Evolutionary conservation across 345 rosid species (phyloP), one percentile per base, ranked within the genome.

Genomic region (Schrenkiella parvula): DNA sequence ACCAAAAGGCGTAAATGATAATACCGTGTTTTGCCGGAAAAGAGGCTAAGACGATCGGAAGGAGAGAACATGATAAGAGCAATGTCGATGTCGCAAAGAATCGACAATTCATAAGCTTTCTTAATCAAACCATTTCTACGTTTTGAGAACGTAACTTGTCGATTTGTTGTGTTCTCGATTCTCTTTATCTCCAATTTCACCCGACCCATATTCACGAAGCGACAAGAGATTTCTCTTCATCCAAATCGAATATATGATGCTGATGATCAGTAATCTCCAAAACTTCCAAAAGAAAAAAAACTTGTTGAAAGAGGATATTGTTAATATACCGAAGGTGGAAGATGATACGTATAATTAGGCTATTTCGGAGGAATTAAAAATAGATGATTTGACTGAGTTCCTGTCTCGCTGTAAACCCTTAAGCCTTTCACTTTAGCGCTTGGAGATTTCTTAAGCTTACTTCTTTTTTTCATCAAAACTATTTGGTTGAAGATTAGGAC

Each of bases 51-150:
- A 8, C 90, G 87, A 22, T 81, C 78, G 1, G 90, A 89, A 2
- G 91, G 87, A 70, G 92, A 89, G 76, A 89, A 91, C 93, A 89
- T 87, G 67, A 87, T 76, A 51, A 91, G 93, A 43, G 96, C 93
- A 72, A 89, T 86, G 52, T 89, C 96, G 66, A 91, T 86, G 57
- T 87, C 96, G 19, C 96, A 86, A 10, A 91, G 96, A 65, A 89
- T 70, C n/a, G 91, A 84, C 72, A 91, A 84, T 65, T 91, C 97
- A 28, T 89, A 91, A 28, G 96, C 97, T 58, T 91, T 91, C 80
- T 91, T 89, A 52, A 91, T 87, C 79, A 91, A 86, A 60, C 93
- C 96, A 80, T 87, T 89, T 63, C 93, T 84, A 46, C 96, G 97
- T 77, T 91, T 91, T 2, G 96, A 91, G 29, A 84, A 91, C 3